A percentile compares a stretch with the other conserved stretches of the same genome.
Evolutionary conservation across 306 rosid species (phyloP).

Genomic region (Purshia tridentata): DNA sequence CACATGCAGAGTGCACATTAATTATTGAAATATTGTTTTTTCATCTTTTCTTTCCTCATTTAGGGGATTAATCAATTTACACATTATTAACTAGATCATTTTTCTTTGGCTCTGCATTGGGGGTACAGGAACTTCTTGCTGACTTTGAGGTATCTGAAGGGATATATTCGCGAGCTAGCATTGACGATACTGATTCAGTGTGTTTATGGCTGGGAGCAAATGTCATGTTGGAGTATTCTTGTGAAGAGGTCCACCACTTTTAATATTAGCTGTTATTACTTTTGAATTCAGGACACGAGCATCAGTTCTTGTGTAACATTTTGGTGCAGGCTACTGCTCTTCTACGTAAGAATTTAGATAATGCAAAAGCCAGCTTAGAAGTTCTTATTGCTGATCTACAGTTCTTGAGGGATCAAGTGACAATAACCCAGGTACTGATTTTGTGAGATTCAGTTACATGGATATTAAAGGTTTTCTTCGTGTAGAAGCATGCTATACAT

Average conservation of each 20-base stretch:
- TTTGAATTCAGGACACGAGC: slow-evolving; percentile 5
- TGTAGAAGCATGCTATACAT: neutral
- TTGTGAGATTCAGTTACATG: neutral
- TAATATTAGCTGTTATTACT: slow-evolving; percentile 19
- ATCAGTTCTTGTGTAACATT: slow-evolving; percentile 20
- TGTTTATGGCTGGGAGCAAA: slow-evolving; percentile 92
- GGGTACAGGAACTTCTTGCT: slow-evolving; percentile 62
- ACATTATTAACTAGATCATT: slow-evolving; percentile 5
- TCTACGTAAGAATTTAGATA: slow-evolving; percentile 67
- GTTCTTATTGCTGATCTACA: slow-evolving; percentile 82
- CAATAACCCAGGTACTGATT: slow-evolving; percentile 75
- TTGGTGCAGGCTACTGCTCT: slow-evolving; percentile 72
- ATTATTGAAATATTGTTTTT: neutral
- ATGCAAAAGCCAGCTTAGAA: slow-evolving; percentile 84
- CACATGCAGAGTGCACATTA: neutral
- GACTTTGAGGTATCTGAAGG: slow-evolving; percentile 94
- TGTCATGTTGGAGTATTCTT: slow-evolving; percentile 92
- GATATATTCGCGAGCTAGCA: slow-evolving; percentile 60
- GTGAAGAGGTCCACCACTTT: slow-evolving; percentile 63
- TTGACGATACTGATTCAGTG: slow-evolving; percentile 62
- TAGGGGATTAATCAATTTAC: neutral
- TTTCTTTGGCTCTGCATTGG: slow-evolving; percentile 20
- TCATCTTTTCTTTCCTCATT: neutral
- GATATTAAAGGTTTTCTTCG: neutral
- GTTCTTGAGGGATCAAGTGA: slow-evolving; percentile 90